Evolutionary conservation across 2,329 filamentous ascomycete genomes (phyloP), one percentile per base, ranked within the genome.

Genomic region (Trichoderma gracile): DNA sequence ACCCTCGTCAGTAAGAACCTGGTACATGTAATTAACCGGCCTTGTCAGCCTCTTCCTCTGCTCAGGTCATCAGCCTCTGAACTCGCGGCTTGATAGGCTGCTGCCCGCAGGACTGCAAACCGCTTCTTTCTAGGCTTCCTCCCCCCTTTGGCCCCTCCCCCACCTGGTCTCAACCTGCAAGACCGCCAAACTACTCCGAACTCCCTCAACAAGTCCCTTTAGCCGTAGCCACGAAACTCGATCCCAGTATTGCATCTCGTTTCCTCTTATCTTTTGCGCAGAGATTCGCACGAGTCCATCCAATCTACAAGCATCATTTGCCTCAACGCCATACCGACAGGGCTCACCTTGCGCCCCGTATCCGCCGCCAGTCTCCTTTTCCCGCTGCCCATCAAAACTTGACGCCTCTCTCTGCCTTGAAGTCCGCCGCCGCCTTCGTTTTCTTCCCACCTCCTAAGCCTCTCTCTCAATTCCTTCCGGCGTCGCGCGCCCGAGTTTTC

Each of bases 71-170:
- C 57, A 30, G 38, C 47, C 17, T 14, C 33, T 42, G 42, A 27
- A 63, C 15, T 45, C 50, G 50, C 50, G 14, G 50, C 42, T 25
- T 55, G 50, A 55, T 63, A 56, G 60, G 50, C 43, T 19, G 49
- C 58, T 27, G 42, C 23, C 27, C 25, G 25, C 25, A 25, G 25
- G 5, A 3, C 5, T 5, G 3, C 25, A 25, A 27, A 12, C 23
- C 15, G 27, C 27, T 30, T 30, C 58, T 33, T 42, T 54, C 58
- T 33, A 62, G 40, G 46, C 40, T 53, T 8, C 9, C 33, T 38
- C 5, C n/a, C 58, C 58, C 58, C 40, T 46, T 46, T 46, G 42
- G 61, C 53, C 61, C 61, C 61, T 63, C 52, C 61, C 61, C 54
- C 61, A 63, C 50, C 61, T 63, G 61, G 42, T 17, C 14, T 52